A percentile compares a stretch with the other conserved stretches of the same genome.
Conservation (phyloP, 2,329 filamentous ascomycete genomes). For the Cladosporium sp. region DNA sequence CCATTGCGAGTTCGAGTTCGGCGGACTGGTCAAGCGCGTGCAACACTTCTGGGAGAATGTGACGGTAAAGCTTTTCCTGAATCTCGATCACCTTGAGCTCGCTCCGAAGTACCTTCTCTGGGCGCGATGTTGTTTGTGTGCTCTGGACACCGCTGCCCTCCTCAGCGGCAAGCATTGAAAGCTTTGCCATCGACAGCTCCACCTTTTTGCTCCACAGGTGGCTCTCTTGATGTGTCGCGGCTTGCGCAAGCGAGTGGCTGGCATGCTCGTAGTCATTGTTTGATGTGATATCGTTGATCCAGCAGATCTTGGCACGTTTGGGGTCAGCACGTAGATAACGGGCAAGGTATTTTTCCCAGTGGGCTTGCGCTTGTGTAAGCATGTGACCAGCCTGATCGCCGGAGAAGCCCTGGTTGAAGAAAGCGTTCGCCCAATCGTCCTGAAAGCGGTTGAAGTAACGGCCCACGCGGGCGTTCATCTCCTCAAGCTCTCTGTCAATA, state of each 20-base stretch:
- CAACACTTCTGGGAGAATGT: slow-evolving; percentile 62
- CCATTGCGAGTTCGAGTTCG: slow-evolving; percentile 69
- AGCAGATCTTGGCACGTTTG: slow-evolving; percentile 72
- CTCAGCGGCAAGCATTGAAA: slow-evolving; percentile 61
- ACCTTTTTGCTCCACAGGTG: slow-evolving; percentile 92
- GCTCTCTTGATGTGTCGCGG: slow-evolving; percentile 67
- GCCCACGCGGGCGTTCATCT: slow-evolving; percentile 36
- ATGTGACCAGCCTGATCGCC: slow-evolving; percentile 53
- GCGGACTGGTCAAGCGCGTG: slow-evolving; percentile 75
- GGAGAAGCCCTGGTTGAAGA: slow-evolving; percentile 73
- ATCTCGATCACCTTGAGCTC: slow-evolving; percentile 66
- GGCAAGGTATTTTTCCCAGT: slow-evolving; percentile 65
- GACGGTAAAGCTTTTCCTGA: slow-evolving; percentile 73
- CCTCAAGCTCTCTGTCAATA: slow-evolving; percentile 41
- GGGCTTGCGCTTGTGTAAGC: slow-evolving; percentile 62
- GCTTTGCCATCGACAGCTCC: slow-evolving; percentile 81
- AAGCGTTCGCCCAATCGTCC: slow-evolving; percentile 65
- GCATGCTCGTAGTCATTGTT: slow-evolving; percentile 73
- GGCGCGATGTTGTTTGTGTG: slow-evolving; percentile 13
- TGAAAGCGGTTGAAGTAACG: slow-evolving; percentile 60
- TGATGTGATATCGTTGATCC: slow-evolving; percentile 86
- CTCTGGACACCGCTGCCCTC: slow-evolving; percentile 22
- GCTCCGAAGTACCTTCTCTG: slow-evolving; percentile 31
- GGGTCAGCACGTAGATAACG: slow-evolving; percentile 69
- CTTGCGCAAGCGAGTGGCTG: slow-evolving; percentile 62